phyloP scores from a whole-genome alignment of 2,329 filamentous ascomycete species.

The Aspergillus sp. region DNA sequence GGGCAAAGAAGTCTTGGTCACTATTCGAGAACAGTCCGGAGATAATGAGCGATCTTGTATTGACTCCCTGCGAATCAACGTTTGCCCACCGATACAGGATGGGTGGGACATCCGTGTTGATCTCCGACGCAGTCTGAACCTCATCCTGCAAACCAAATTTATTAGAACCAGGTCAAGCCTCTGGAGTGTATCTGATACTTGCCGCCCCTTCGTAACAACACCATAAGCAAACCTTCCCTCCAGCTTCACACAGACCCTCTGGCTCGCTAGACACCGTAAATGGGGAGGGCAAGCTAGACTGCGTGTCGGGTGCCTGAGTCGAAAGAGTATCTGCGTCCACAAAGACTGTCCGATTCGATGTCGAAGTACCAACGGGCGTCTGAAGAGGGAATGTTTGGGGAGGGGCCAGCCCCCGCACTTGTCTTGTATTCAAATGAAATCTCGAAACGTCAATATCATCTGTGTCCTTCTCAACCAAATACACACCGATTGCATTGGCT shows the following conservation, averaged over 20 bases:
- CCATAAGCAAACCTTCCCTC: conserved; percentile 18
- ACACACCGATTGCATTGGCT: conserved; percentile 4
- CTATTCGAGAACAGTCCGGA: conserved; percentile 20
- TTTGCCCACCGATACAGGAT: conserved; percentile 32
- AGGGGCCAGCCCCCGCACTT: neutral
- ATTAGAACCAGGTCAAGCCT: neutral
- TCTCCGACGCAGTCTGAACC: neutral
- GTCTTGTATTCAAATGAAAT: neutral
- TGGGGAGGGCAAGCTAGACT: neutral
- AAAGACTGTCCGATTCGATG: neutral
- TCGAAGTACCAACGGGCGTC: neutral
- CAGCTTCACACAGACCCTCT: conserved; percentile 5
- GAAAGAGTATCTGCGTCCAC: no score
- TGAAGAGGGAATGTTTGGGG: neutral
- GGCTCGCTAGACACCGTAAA: neutral
- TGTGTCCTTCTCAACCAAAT: conserved; percentile 3
- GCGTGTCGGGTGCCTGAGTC: neutral
- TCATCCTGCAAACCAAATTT: neutral
- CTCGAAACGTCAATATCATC: conserved; percentile 8
- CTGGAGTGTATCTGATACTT: neutral
- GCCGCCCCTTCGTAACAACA: conserved; percentile 10
- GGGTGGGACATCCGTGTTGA: conserved; percentile 13
- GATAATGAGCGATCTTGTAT: conserved; percentile 15
- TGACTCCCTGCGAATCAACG: conserved; percentile 24
- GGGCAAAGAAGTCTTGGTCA: conserved; percentile 4